Conservation (phyloP, 108 stramenopile species). For the Cyclotella kingstonii region DNA sequence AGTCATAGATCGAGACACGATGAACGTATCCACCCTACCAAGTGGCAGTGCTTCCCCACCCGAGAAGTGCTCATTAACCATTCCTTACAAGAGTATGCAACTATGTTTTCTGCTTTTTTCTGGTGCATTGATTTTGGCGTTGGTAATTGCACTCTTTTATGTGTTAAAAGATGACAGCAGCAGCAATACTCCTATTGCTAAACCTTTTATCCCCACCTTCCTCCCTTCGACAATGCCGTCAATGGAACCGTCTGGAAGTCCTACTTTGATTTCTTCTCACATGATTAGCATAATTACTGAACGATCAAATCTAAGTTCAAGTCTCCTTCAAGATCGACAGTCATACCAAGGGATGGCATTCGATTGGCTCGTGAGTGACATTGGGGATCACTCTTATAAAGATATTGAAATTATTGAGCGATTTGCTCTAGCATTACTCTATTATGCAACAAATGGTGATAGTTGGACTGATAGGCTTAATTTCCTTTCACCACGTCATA, state of each 20-base stretch:
- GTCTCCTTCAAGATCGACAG: neutral
- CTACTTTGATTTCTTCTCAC: neutral
- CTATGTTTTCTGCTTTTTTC: too few relatives aligned
- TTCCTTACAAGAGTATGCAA: too few relatives aligned
- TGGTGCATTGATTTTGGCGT: too few relatives aligned
- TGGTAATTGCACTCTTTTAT: too few relatives aligned
- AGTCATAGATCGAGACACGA: too few relatives aligned
- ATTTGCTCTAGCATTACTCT: constrained; percentile 10
- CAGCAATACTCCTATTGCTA: too few relatives aligned
- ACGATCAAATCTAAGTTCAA: neutral
- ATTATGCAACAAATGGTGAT: constrained; percentile 7
- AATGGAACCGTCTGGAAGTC: neutral
- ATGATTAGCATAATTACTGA: neutral
- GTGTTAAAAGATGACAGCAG: too few relatives aligned
- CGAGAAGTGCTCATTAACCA: too few relatives aligned
- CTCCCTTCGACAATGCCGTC: constrained; percentile 9
- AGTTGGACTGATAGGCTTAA: constrained; percentile 1
- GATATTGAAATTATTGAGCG: constrained; percentile 10
- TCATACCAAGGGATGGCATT: constrained; percentile 3
- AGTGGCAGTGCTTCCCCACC: too few relatives aligned
- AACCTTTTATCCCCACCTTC: too few relatives aligned
- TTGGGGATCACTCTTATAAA: neutral
- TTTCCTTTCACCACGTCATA: constrained; percentile 2
- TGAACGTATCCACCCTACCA: too few relatives aligned
- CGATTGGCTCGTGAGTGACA: constrained; percentile 3